A percentile compares a stretch with the other conserved stretches of the same genome.
Evolutionary conservation across 768 basidiomycete species (phyloP).

Genomic region (Podaxis rugospora): DNA sequence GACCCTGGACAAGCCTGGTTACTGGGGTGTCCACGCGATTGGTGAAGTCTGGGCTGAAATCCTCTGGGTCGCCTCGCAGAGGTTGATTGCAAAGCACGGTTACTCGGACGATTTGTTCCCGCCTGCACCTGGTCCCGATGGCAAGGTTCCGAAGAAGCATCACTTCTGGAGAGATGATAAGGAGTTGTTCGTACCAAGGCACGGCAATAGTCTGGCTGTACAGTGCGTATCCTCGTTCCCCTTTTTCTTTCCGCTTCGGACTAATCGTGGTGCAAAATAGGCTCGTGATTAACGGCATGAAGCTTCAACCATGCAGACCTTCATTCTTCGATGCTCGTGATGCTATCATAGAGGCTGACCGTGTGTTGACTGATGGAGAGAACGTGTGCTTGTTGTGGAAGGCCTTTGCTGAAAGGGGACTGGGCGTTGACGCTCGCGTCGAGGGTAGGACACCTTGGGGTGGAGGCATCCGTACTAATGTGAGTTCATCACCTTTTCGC

Average conservation of each 20-base stretch:
- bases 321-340: conserved; percentile 87
- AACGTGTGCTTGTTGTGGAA: conserved; percentile 88
- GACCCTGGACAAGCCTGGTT: conserved; percentile 89
- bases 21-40: conserved; percentile 91
- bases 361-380: conserved; percentile 87
- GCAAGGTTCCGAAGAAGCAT: conserved; percentile 66
- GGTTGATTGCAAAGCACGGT: conserved; percentile 77
- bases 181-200: conserved; percentile 73
- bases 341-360: conserved; percentile 88
- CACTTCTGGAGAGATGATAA: conserved; percentile 52
- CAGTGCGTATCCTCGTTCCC: conserved; percentile 40
- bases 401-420: conserved; percentile 77
- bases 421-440: conserved; percentile 75
- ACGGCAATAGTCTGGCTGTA: conserved; percentile 83
- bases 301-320: conserved; percentile 90
- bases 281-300: conserved; percentile 89
- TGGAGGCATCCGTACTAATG: conserved; percentile 78
- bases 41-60: conserved; percentile 97
- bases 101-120: conserved; percentile 80
- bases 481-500: conserved; percentile 12
- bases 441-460: conserved; percentile 87
- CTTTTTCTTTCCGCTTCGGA: not conserved
- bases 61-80: conserved; percentile 74
- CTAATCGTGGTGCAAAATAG: conserved; percentile 22
- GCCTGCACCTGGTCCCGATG: conserved; percentile 60